These are phyloP conservation scores for Jackrogersella minutella DNA, from an alignment of 495 filamentous ascomycete species.

Conservation along the genomic window DNA sequence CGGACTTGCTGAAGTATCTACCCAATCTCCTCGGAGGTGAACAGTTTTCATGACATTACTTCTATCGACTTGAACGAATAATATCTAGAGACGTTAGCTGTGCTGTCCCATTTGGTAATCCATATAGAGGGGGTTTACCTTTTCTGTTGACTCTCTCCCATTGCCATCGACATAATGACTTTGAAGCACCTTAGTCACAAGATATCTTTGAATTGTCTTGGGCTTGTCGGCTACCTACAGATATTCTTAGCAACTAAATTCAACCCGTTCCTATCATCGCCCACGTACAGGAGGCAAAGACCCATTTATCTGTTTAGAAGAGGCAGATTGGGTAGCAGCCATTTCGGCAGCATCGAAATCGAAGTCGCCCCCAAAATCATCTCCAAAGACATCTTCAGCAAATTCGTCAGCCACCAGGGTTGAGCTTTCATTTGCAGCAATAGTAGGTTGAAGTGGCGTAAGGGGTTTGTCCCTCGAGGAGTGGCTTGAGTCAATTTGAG, in stretches of 20 bases:
- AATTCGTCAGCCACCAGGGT: constrained; percentile 17
- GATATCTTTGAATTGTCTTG: constrained; percentile 82
- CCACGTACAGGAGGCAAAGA: constrained; percentile 61
- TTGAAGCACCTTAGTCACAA: constrained; percentile 74
- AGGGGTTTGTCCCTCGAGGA: constrained; percentile 6
- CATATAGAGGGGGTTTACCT: constrained; percentile 60
- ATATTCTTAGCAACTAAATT: constrained; percentile 55
- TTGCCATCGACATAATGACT: constrained; percentile 67
- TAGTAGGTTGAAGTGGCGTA: neutral
- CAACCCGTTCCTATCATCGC: constrained; percentile 38
- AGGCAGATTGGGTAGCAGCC: constrained; percentile 60
- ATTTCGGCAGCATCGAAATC: constrained; percentile 72
- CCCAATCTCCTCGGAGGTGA: constrained; percentile 84
- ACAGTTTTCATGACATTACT: constrained; percentile 70
- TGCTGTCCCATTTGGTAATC: constrained; percentile 2
- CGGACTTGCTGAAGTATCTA: constrained; percentile 74
- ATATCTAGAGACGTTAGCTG: constrained; percentile 61
- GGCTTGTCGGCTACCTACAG: constrained; percentile 62
- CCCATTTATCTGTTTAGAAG: constrained; percentile 22
- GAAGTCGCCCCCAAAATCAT: constrained; percentile 72
- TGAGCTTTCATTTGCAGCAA: constrained; percentile 10
- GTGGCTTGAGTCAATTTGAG: constrained; percentile 53
- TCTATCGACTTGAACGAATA: constrained; percentile 78
- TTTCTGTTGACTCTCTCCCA: constrained; percentile 70
- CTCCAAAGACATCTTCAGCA: constrained; percentile 57